phyloP scores from a whole-genome alignment of 2,329 filamentous ascomycete genomes.

The Zymoseptoria brevis region DNA sequence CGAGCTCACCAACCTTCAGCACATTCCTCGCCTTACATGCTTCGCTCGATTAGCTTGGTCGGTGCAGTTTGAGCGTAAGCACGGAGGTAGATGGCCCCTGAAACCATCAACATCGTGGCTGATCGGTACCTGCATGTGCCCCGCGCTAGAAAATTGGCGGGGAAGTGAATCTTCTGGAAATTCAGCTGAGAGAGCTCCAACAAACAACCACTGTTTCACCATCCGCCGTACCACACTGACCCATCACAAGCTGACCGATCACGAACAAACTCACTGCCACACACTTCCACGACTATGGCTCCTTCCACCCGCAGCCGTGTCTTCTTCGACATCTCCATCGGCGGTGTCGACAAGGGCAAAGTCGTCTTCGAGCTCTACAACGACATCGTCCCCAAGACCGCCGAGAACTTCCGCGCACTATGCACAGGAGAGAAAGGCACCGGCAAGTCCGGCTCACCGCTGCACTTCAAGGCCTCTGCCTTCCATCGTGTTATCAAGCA shows the following conservation, averaged over 20 bases:
- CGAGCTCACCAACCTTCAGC: too few relatives aligned
- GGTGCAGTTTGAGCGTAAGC: too few relatives aligned
- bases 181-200: neutral
- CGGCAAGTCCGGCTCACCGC: slow-evolving; percentile 71
- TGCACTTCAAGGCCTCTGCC: slow-evolving; percentile 83
- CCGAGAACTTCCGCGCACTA: slow-evolving; percentile 89
- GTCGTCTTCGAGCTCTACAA: slow-evolving; percentile 73
- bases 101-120: neutral
- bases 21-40: too few relatives aligned
- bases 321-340: slow-evolving; percentile 89
- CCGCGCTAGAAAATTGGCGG: neutral
- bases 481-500: slow-evolving; percentile 98
- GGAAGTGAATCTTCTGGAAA: neutral
- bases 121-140: neutral
- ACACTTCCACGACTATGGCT: slow-evolving; percentile 3
- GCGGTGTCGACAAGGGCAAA: slow-evolving; percentile 63
- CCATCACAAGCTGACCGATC: too few relatives aligned
- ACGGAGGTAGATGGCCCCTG: neutral
- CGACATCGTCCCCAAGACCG: slow-evolving; percentile 79
- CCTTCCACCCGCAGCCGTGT: slow-evolving; percentile 58
- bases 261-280: neutral
- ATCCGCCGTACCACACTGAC: too few relatives aligned
- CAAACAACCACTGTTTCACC: neutral
- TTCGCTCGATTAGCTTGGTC: too few relatives aligned
- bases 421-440: slow-evolving; percentile 91